A percentile compares a stretch with the other conserved stretches of the same genome.
Evolutionary conservation across 371 early-diverging fungal genomes (phyloP).

Genomic region (Mucor ambiguus): DNA sequence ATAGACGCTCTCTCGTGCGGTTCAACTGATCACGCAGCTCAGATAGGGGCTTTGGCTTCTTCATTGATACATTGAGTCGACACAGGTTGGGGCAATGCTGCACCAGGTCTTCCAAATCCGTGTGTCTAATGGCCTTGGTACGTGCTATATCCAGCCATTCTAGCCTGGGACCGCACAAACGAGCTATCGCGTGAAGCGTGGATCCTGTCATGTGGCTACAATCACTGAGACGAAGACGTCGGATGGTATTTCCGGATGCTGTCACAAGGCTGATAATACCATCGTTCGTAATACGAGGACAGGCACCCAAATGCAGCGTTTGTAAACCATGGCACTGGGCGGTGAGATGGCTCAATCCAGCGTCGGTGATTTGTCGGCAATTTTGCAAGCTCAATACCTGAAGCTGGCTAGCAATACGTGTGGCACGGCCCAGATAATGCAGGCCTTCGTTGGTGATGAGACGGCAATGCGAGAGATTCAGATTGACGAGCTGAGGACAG

Average conservation of each 20-base stretch:
- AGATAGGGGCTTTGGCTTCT: constrained; percentile 19
- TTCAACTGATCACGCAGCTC: constrained; percentile 14
- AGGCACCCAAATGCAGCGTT: constrained; percentile 29
- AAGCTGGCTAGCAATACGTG: constrained; percentile 21
- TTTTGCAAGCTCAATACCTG: constrained; percentile 27
- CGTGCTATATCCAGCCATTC: constrained; percentile 30
- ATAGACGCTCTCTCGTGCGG: constrained; percentile 1
- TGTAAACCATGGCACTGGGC: constrained; percentile 16
- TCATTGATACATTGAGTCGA: constrained; percentile 22
- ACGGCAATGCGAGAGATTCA: constrained; percentile 25
- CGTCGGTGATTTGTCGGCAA: constrained; percentile 38
- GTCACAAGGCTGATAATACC: constrained; percentile 31
- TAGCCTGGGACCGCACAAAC: constrained; percentile 25
- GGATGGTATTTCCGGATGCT: constrained; percentile 24
- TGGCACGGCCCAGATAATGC: constrained; percentile 18
- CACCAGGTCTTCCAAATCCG: constrained; percentile 20
- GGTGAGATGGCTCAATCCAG: constrained; percentile 25
- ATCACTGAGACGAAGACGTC: constrained; percentile 33
- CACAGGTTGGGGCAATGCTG: constrained; percentile 28
- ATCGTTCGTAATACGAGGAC: constrained; percentile 24
- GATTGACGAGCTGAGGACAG: constrained; percentile 23
- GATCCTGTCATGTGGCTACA: constrained; percentile 30
- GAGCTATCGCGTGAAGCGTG: constrained; percentile 23
- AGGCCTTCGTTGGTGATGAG: constrained; percentile 30
- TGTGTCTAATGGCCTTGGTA: constrained; percentile 26